Conservation (phyloP, 192 early-diverging fungal genomes). For the Coemansia sp. region DNA sequence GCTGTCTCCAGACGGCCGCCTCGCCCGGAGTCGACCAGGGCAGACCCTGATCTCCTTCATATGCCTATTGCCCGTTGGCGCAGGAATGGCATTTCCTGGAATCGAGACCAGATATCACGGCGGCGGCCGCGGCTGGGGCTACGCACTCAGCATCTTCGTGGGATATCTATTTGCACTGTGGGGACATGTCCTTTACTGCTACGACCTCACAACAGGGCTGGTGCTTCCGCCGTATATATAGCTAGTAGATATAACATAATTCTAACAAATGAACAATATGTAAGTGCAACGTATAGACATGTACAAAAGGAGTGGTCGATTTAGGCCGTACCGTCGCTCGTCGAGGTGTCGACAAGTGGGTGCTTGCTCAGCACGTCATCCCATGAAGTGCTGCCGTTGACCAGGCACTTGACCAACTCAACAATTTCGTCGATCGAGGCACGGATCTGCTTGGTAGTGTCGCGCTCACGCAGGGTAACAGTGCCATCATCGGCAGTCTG, state of each 20-base stretch:
- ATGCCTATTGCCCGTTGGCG: constrained; percentile 34
- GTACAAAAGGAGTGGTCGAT: neutral
- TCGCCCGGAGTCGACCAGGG: constrained; percentile 25
- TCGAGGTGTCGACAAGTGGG: constrained; percentile 60
- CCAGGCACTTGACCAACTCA: constrained; percentile 73
- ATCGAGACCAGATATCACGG: constrained; percentile 36
- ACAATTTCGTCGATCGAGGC: constrained; percentile 70
- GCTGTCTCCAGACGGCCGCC: constrained; percentile 2
- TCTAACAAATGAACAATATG: neutral
- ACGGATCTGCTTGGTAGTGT: constrained; percentile 94
- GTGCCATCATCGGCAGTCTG: constrained; percentile 91
- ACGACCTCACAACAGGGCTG: constrained; percentile 26
- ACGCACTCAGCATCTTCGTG: constrained; percentile 24
- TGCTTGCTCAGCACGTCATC: constrained; percentile 67
- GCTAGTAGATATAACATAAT: neutral
- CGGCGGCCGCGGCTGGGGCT: constrained; percentile 45
- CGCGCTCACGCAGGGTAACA: constrained; percentile 95
- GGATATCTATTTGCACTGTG: constrained; percentile 37
- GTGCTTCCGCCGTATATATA: constrained; percentile 19
- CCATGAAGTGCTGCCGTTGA: constrained; percentile 75
- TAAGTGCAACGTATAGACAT: neutral
- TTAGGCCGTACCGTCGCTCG: neutral
- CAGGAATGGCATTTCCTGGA: constrained; percentile 39
- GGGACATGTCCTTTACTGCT: constrained; percentile 44
- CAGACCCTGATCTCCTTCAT: constrained; percentile 44